These are phyloP conservation scores for Smallanthus sonchifolius DNA, from an alignment of 129 eudicot species.

Conservation along the genomic window DNA sequence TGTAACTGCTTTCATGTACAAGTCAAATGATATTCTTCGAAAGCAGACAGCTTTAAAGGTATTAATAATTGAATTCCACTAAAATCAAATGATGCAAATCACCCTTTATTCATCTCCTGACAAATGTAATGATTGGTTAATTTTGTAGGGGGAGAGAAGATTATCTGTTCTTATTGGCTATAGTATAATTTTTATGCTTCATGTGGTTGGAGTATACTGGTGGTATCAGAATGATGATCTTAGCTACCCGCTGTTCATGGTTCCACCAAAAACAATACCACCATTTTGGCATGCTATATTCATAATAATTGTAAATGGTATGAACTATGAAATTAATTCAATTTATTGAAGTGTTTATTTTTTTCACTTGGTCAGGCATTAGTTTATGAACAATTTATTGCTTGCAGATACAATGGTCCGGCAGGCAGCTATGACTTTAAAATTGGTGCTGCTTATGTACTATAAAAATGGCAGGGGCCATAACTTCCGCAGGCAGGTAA, in stretches of 20 bases:
- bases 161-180: constrained; percentile 58
- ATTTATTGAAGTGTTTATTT: neutral
- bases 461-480: constrained; percentile 76
- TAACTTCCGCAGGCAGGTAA: constrained; percentile 82
- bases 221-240: constrained; percentile 67
- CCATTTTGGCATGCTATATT: constrained; percentile 87
- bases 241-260: constrained; percentile 59
- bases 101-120: neutral
- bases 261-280: constrained; percentile 79
- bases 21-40: constrained; percentile 78
- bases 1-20: constrained; percentile 68
- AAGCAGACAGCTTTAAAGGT: constrained; percentile 78
- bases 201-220: constrained; percentile 71
- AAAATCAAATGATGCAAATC: neutral
- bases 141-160: constrained; percentile 73
- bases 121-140: neutral
- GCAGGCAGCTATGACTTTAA: constrained; percentile 69
- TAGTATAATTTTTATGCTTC: constrained; percentile 48
- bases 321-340: constrained; percentile 1
- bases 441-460: constrained; percentile 61
- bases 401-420: constrained; percentile 72
- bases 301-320: constrained; percentile 74
- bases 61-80: neutral
- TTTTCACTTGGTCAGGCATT: neutral
- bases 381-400: constrained; percentile 12